Evolutionary conservation across 2,329 filamentous ascomycete species (phyloP).

Genomic region (Seiridium unicorne): DNA sequence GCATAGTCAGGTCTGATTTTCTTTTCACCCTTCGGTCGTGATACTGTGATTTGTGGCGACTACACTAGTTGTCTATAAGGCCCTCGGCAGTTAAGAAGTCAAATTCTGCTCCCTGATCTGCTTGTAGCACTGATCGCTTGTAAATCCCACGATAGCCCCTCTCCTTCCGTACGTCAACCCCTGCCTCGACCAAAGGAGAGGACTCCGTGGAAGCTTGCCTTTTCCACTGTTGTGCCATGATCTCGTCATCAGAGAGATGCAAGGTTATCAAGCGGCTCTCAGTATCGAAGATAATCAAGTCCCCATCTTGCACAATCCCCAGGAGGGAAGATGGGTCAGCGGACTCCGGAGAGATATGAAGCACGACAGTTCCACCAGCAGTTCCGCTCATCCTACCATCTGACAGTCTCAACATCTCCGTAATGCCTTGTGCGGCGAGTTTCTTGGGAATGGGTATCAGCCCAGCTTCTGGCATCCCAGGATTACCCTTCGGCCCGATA

Average conservation of each 20-base stretch:
- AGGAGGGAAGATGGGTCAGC: constrained; percentile 74
- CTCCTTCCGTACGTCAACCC: not conserved
- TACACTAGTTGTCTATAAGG: not conserved
- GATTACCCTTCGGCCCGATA: constrained; percentile 85
- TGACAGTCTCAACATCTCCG: constrained; percentile 80
- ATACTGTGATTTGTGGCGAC: too few species aligned
- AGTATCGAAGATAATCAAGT: constrained; percentile 76
- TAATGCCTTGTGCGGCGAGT: constrained; percentile 70
- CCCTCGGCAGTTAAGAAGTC: constrained; percentile 45
- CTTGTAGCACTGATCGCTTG: constrained; percentile 58
- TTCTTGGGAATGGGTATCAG: constrained; percentile 68
- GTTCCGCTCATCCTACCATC: constrained; percentile 88
- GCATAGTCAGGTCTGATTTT: too few species aligned
- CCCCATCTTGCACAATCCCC: constrained; percentile 73
- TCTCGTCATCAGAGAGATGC: constrained; percentile 68
- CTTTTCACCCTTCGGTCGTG: too few species aligned
- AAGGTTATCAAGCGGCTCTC: constrained; percentile 58
- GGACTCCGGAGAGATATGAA: constrained; percentile 85
- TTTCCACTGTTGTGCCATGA: constrained; percentile 34
- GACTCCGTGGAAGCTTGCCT: constrained; percentile 47
- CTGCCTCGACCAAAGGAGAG: not conserved
- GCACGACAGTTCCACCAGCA: constrained; percentile 83
- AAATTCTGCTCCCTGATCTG: constrained; percentile 59
- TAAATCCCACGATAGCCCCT: constrained; percentile 60
- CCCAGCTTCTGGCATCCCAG: constrained; percentile 88